Evolutionary conservation across 768 basidiomycete species (phyloP), one percentile per base, ranked within the genome.

Genomic region (Boletales sp.): DNA sequence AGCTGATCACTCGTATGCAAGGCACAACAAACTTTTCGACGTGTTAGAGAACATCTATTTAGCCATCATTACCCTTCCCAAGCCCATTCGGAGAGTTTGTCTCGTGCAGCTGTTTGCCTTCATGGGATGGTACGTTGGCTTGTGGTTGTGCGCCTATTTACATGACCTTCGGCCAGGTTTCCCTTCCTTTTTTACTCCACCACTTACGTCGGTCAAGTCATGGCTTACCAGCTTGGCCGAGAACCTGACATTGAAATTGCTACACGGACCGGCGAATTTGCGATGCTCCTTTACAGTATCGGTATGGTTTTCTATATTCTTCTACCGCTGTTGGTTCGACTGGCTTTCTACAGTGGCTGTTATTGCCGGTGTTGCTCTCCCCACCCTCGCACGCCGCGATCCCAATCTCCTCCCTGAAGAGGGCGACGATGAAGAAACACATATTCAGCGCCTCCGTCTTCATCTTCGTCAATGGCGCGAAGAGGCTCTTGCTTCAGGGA

Each of bases 151-250:
- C 48, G 37, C 36, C 60, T 42, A 45, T 58, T 18, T 24, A 63
- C 19, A 30, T 9, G 17, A 48, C 13, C 18, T 39, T 19, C 48
- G 40, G 18, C 37, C 39, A 87, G 88, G 91, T 97, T 97, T 63
- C 94, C 94, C 1, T 97, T 94, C 74, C 74, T 97, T 36, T 97
- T 97, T 69, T 94, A 92, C 59, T 81, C 90, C 14, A 97, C 94
- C 9, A 94, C 94, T 2, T 97, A 94, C 63, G 79, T 97, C 47
- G 92, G 92, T 5, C 93, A 97, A 70, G 75, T 97, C 17, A 94
- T 97, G 92, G 92, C 92, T 8, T 76, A 83, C 47, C 85, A 95
- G 66, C 63, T 79, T 3, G 78, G 77, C 13, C 59, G 70, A 47
- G 90, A 93, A 55, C 94, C 94, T 10, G 82, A 93, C 61, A 73